These are phyloP conservation scores for Aspergillus ustus DNA, from an alignment of 2,329 filamentous ascomycete genomes.

Conservation along the genomic window DNA sequence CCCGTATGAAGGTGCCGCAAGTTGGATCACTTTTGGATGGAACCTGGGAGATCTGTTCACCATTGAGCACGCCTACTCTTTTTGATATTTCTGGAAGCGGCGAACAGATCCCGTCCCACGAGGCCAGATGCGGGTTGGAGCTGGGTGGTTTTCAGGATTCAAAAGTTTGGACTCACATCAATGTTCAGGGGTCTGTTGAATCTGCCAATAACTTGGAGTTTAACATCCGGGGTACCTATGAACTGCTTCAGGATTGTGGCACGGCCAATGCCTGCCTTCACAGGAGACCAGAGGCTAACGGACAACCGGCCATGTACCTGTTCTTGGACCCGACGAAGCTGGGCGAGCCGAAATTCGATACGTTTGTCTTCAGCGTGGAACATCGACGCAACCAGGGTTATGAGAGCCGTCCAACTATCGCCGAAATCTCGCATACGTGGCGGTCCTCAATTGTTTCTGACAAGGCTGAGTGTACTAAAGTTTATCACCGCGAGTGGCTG, in stretches of 20 bases:
- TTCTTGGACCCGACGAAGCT: slow-evolving; percentile 62
- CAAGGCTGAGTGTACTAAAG: slow-evolving; percentile 26
- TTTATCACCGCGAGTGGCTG: slow-evolving; percentile 38
- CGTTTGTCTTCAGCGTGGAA: slow-evolving; percentile 61
- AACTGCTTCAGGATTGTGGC: slow-evolving; percentile 59
- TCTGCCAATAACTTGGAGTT: slow-evolving; percentile 34
- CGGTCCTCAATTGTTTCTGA: slow-evolving; percentile 37
- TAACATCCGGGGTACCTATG: slow-evolving; percentile 57
- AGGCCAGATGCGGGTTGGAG: slow-evolving; percentile 47
- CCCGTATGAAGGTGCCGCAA: slow-evolving; percentile 51
- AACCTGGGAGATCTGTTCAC: slow-evolving; percentile 51
- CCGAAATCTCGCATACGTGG: slow-evolving; percentile 53
- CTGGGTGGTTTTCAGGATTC: slow-evolving; percentile 43
- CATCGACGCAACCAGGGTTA: slow-evolving; percentile 52
- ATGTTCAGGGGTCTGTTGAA: slow-evolving; percentile 41
- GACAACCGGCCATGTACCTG: slow-evolving; percentile 52
- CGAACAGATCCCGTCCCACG: slow-evolving; percentile 41
- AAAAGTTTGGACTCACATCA: slow-evolving; percentile 51
- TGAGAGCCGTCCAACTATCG: slow-evolving; percentile 52
- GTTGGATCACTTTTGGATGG: slow-evolving; percentile 41
- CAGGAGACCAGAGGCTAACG: slow-evolving; percentile 38
- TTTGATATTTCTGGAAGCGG: slow-evolving; percentile 44
- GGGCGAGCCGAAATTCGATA: slow-evolving; percentile 53
- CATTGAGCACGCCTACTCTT: slow-evolving; percentile 39
- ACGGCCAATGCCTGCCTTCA: slow-evolving; percentile 62